Conservation (phyloP, 345 rosid genomes). For the Arabidopsis arenosa region DNA sequence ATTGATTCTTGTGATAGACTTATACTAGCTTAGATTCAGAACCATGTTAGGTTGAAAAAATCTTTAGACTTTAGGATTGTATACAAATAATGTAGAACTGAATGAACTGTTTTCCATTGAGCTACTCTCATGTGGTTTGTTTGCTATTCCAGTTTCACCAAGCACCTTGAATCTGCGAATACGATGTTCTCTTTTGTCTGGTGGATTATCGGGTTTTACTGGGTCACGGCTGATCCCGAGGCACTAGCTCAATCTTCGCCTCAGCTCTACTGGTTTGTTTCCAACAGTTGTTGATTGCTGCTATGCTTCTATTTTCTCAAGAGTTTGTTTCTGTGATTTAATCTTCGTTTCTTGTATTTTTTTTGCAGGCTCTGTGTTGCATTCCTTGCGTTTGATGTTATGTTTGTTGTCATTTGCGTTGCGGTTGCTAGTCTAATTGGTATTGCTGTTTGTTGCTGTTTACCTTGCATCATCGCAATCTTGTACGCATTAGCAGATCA, state of each 20-base stretch:
- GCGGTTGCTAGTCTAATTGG: conserved; percentile 78
- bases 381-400: conserved; percentile 83
- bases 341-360: background rate
- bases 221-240: conserved; percentile 67
- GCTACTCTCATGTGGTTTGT: conserved; percentile 5
- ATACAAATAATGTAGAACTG: background rate
- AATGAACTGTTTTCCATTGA: background rate
- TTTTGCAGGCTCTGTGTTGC: conserved; percentile 81
- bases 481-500: conserved; percentile 76
- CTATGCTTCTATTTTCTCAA: background rate
- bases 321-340: conserved; percentile 12
- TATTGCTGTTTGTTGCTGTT: conserved; percentile 90
- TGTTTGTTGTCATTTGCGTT: conserved; percentile 77
- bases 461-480: conserved; percentile 93
- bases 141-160: conserved; percentile 34
- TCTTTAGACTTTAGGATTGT: conserved; percentile 23
- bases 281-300: background rate
- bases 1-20: conserved; percentile 15
- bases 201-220: conserved; percentile 92
- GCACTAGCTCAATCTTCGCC: conserved; percentile 60
- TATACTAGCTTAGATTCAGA: background rate
- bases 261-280: conserved; percentile 76
- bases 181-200: conserved; percentile 82
- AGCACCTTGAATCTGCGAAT: conserved; percentile 69
- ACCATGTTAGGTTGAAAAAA: background rate